A percentile compares a stretch with the other conserved stretches of the same genome.
Evolutionary conservation across 225 moss, liverwort and hornwort genomes (phyloP).

Genomic region (Sphagnum contortum): DNA sequence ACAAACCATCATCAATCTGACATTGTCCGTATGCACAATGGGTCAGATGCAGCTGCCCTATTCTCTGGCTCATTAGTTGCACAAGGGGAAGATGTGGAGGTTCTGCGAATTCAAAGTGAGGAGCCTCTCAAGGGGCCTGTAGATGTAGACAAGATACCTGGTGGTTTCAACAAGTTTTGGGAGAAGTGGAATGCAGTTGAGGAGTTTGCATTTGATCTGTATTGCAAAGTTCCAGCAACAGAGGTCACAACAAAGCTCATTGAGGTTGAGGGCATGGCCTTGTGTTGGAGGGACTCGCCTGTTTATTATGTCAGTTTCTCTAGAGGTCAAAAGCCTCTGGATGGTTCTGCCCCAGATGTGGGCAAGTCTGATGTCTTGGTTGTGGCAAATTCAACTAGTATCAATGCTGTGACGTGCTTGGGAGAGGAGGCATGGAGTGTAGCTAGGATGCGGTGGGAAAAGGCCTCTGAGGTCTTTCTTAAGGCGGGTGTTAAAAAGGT

Average conservation of each 20-base stretch:
- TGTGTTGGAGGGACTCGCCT: conserved; percentile 91
- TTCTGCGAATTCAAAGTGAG: conserved; percentile 11
- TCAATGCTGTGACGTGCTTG: not conserved
- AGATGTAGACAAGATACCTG: conserved; percentile 72
- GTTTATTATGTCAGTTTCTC: conserved; percentile 66
- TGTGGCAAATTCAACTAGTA: not conserved
- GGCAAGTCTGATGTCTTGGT: not conserved
- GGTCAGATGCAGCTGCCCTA: conserved; percentile 19
- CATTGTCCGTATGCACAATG: conserved; percentile 6
- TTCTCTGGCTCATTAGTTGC: conserved; percentile 46
- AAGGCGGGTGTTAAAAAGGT: conserved; percentile 54
- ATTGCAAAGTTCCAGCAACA: conserved; percentile 33
- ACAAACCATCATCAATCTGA: no score
- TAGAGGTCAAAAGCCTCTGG: conserved; percentile 4
- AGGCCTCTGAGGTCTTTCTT: conserved; percentile 38
- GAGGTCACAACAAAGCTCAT: conserved; percentile 16
- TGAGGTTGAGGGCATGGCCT: conserved; percentile 76
- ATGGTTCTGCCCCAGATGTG: conserved; percentile 6
- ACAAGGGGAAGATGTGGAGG: conserved; percentile 25
- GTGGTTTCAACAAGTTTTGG: conserved; percentile 72
- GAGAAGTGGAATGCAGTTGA: conserved; percentile 46
- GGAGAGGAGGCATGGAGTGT: conserved; percentile 13
- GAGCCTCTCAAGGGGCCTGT: conserved; percentile 53
- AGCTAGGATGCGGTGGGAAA: conserved; percentile 52
- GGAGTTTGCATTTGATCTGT: conserved; percentile 79